A percentile compares a stretch with the other conserved stretches of the same genome.
Evolutionary conservation across 768 basidiomycete genomes (phyloP).

Genomic region (Lactifluus subvellereus): DNA sequence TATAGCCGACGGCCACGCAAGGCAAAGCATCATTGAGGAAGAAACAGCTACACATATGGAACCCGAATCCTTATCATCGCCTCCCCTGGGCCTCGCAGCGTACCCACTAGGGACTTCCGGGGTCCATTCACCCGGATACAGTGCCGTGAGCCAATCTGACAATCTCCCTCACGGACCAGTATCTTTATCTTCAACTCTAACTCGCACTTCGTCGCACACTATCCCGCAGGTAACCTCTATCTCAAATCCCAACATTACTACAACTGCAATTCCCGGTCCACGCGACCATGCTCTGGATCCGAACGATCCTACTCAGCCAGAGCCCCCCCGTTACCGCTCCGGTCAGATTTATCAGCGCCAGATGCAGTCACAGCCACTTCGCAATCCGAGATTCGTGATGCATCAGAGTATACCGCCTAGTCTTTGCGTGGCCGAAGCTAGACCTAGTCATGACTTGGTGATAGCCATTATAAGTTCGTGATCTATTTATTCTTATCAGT

Average conservation of each 20-base stretch:
- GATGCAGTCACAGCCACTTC: neutral
- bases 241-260: neutral
- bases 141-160: neutral
- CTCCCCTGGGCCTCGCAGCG: too few relatives aligned
- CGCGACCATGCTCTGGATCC: neutral
- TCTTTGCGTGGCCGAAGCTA: too few relatives aligned
- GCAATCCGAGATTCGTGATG: neutral
- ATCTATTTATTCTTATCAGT: too few relatives aligned
- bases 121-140: neutral
- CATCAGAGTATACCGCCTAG: too few relatives aligned
- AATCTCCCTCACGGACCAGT: neutral
- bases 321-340: neutral
- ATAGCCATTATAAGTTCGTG: too few relatives aligned
- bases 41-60: too few relatives aligned
- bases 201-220: neutral
- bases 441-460: too few relatives aligned
- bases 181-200: neutral
- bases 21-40: too few relatives aligned
- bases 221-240: neutral
- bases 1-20: neutral
- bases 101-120: neutral
- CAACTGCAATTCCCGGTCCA: neutral
- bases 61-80: too few relatives aligned
- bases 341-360: neutral
- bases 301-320: neutral